These are phyloP conservation scores for Suhomyces ambrosiae DNA, from an alignment of 1,139 yeast species.

Conservation along the genomic window DNA sequence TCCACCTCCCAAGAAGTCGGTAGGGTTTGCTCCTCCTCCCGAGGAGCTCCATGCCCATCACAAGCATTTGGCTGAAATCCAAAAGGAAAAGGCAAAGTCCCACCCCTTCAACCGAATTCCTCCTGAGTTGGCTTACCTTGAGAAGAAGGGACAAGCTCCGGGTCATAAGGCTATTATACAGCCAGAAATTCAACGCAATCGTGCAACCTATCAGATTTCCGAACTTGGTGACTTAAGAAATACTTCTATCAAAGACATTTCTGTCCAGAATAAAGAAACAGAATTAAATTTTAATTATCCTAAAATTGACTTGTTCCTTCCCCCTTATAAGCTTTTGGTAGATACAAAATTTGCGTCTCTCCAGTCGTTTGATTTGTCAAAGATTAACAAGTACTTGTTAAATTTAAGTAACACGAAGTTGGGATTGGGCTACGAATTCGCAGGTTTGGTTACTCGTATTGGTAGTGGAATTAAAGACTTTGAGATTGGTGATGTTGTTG, in stretches of 20 bases:
- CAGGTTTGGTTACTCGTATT: slow-evolving; percentile 37
- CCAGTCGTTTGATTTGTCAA: slow-evolving; percentile 42
- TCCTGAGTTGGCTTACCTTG: slow-evolving; percentile 44
- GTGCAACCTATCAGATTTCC: slow-evolving; percentile 6
- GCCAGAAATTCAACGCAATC: slow-evolving; percentile 1
- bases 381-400: slow-evolving; percentile 38
- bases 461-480: slow-evolving; percentile 32
- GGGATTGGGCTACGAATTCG: slow-evolving; percentile 48
- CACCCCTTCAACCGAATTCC: slow-evolving; percentile 48
- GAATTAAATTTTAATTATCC: slow-evolving; percentile 48
- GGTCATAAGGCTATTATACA: slow-evolving; percentile 22
- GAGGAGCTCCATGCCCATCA: slow-evolving; percentile 44
- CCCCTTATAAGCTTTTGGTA: slow-evolving; percentile 35
- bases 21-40: slow-evolving; percentile 48
- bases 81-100: slow-evolving; percentile 28
- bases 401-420: slow-evolving; percentile 42
- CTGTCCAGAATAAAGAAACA: slow-evolving; percentile 45
- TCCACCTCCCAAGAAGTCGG: slow-evolving; percentile 28
- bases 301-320: slow-evolving; percentile 38
- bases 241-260: slow-evolving; percentile 43
- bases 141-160: slow-evolving; percentile 31
- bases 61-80: slow-evolving; percentile 26
- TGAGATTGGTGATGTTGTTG: slow-evolving; percentile 38
- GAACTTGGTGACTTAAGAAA: slow-evolving; percentile 35
- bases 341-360: slow-evolving; percentile 42